A percentile compares a stretch with the other conserved stretches of the same genome.
phyloP scores from a whole-genome alignment of 176 grass and related monocot genomes.

The Eremochloa ophiuroides region DNA sequence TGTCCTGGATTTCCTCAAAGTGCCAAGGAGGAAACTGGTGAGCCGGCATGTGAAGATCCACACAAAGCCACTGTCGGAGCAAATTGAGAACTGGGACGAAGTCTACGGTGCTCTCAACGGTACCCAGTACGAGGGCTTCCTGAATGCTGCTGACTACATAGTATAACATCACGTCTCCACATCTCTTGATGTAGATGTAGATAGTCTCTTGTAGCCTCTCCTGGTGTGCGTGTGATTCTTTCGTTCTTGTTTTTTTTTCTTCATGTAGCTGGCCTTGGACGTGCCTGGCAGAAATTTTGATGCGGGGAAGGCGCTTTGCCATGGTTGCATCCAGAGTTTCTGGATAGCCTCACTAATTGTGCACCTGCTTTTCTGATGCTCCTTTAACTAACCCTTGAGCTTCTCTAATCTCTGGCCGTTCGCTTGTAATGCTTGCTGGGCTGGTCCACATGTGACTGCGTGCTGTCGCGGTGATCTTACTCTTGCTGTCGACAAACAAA shows the following conservation, averaged over 20 bases:
- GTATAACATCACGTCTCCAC: conserved; percentile 22
- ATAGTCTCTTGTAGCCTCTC: background rate
- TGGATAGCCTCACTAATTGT: conserved; percentile 30
- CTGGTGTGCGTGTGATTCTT: conserved; percentile 13
- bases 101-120: conserved; percentile 60
- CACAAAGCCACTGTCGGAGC: conserved; percentile 47
- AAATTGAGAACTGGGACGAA: conserved; percentile 83
- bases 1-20: conserved; percentile 66
- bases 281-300: conserved; percentile 36
- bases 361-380: background rate
- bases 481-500: background rate
- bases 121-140: conserved; percentile 68
- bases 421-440: background rate
- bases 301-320: background rate
- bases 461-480: background rate
- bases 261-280: conserved; percentile 3
- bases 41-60: conserved; percentile 91
- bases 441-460: background rate
- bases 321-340: conserved; percentile 14
- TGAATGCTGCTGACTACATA: conserved; percentile 66
- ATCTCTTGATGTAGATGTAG: background rate
- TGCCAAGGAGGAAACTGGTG: conserved; percentile 45
- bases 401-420: background rate
- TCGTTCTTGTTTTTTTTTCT: conserved; percentile 9
- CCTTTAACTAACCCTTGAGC: background rate